Evolutionary conservation across 2,329 filamentous ascomycete genomes (phyloP), one percentile per base, ranked within the genome.

Genomic region (Iodosphaeria phyllophila): DNA sequence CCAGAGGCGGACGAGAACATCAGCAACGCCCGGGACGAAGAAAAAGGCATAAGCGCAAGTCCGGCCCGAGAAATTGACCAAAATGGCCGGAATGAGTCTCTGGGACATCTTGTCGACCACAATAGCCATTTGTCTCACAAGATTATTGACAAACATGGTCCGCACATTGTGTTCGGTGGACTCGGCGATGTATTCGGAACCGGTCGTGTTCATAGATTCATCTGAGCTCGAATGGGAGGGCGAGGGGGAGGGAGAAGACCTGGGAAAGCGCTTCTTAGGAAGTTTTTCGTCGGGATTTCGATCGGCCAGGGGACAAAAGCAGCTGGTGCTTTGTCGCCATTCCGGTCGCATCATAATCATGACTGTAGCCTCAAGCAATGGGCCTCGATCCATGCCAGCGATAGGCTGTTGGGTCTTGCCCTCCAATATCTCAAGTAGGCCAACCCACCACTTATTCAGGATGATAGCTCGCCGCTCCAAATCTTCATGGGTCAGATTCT

Each of bases 1-100:
- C 83, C 84, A 92, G 5, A 92, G 54, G 10, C 82, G 69, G 14
- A 86, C 67, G 24, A 92, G 58, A 25, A 92, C 67, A 40, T 92
- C 82, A 6, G 80, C 76, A 27, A 92, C 67, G 4, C 80, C 80
- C 0, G 82, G 80, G 15, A 79, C 84, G 40, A 92, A 93, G 51
- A 86, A 89, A 48, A 92, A 92, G 16, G 80, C 83, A 47, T 91
- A 92, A 2, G 84, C 83, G 41, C 78, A 86, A 4, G 82, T 79
- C 49, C 89, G 91, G 30, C 80, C 84, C 27, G 79, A 82, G 44
- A 92, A 92, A 16, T 76, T 75, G 29, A 92, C 78, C 30, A 83
- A 47, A 36, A 69, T 75, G 12, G 57, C 39, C 1, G 65, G 64
- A 4, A 56, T 57, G 30, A 82, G 75, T 24, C 79, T 68, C 39